Evolutionary conservation across 2,329 filamentous ascomycete species (phyloP), one percentile per base, ranked within the genome.

Genomic region (Hypoxylon sp.): DNA sequence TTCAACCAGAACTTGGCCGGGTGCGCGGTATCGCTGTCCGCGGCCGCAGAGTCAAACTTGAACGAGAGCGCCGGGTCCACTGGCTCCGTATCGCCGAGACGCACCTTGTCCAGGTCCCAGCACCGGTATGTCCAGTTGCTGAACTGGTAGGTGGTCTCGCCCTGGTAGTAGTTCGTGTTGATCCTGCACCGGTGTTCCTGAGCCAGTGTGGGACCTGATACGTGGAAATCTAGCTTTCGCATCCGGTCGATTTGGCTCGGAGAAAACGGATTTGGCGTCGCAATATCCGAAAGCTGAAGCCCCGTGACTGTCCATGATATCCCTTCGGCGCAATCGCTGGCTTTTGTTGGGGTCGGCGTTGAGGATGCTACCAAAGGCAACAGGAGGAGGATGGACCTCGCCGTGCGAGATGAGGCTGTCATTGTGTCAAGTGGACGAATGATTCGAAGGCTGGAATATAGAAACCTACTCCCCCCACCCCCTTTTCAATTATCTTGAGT

Each of bases 31-130:
- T 42, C 37, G 37, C 37, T 42, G 6, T 42, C 37, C 37, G 37
- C 37, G n/a, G 37, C 37, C 37, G 37, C 37, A 42, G 37, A 42
- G 3, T 42, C 37, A 2, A 42, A 42, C 37, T 42, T 42, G 37
- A 42, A 42, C 37, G 37, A 42, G 37, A 42, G 37, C 37, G 37
- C n/a, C n/a, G 37, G 37, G 37, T 42, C 37, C 37, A 42, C n/a
- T 7, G 37, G 37, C 37, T 42, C n/a, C 37, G 37, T 42, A n/a
- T 42, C 37, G 6, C 37, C 37, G 37, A 42, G 37, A 17, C 37
- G 37, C n/a, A 42, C 37, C 7, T 42, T 42, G 7, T 42, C 37
- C 37, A 42, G n/a, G 37, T 20, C 37, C 37, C 37, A 42, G n/a
- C 37, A 42, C n/a, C 37, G 37, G n/a, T 42, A 20, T n/a, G 37